phyloP scores from a whole-genome alignment of 371 early-diverging fungal genomes.

The Batrachochytrium dendrobatidis region DNA sequence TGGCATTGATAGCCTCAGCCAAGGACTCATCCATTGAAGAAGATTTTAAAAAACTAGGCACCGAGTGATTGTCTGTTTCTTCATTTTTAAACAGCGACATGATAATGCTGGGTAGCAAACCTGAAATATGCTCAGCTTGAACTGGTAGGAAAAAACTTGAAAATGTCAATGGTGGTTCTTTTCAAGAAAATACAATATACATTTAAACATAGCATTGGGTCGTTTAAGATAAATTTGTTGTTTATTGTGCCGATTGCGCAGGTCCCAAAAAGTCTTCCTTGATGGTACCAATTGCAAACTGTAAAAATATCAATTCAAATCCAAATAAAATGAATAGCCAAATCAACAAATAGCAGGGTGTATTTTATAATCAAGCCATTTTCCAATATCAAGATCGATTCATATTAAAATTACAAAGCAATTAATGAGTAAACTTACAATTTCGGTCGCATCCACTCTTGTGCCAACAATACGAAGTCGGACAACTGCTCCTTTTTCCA shows the following conservation, averaged over 20 bases:
- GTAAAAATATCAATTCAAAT: neutral
- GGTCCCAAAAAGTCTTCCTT: constrained; percentile 90
- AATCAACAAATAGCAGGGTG: neutral
- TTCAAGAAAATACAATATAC: neutral
- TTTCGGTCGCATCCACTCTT: constrained; percentile 87
- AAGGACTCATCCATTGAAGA: constrained; percentile 1
- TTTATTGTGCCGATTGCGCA: neutral
- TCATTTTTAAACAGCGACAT: constrained; percentile 1
- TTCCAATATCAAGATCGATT: neutral
- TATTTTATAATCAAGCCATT: neutral
- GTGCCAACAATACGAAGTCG: constrained; percentile 92
- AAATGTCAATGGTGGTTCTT: neutral
- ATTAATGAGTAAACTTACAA: constrained; percentile 50
- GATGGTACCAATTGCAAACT: constrained; percentile 90
- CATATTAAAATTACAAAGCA: neutral
- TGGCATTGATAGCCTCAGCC: constrained; percentile 5
- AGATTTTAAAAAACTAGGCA: constrained; percentile 2
- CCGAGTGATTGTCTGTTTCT: neutral
- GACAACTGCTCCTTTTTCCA: constrained; percentile 82
- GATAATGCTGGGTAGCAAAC: too few species aligned
- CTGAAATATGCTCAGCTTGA: too few species aligned
- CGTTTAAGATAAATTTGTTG: neutral
- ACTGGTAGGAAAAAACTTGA: neutral
- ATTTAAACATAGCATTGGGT: neutral
- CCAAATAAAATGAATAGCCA: neutral